These are phyloP conservation scores for Colletotrichum gigasporum DNA, from an alignment of 2,329 filamentous ascomycete genomes.

Conservation along the genomic window DNA sequence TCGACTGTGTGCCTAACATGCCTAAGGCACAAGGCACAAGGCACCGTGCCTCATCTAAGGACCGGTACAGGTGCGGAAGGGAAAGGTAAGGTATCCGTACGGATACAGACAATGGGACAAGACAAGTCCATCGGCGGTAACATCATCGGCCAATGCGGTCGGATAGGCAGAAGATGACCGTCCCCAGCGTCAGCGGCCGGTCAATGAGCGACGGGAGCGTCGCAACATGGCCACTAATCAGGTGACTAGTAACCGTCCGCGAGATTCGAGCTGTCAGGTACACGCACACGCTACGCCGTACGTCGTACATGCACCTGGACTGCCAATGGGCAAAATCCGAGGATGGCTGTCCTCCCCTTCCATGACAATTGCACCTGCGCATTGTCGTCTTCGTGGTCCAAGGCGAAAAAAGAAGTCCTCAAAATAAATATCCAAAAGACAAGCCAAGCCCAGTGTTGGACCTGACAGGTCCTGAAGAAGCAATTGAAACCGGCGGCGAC, in stretches of 20 bases:
- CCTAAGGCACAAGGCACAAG: slow-evolving; percentile 16
- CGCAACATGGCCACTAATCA: background rate
- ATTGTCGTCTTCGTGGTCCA: background rate
- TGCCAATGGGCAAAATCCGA: no score
- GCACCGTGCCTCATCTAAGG: background rate
- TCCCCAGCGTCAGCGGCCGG: background rate
- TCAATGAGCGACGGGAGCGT: background rate
- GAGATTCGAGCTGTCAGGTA: no score
- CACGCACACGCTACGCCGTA: no score
- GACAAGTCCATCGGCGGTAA: background rate
- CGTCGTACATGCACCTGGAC: no score
- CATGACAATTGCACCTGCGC: no score
- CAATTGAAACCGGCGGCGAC: background rate
- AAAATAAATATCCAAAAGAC: no score
- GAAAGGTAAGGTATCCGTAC: no score
- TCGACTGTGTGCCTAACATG: background rate
- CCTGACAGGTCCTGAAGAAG: no score
- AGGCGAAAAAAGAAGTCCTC: no score
- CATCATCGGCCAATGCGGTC: background rate
- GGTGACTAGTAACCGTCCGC: background rate
- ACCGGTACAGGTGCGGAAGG: background rate
- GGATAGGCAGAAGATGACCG: background rate
- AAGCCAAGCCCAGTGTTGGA: no score
- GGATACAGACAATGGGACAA: background rate
- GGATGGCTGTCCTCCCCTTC: no score